Percentiles rank a stretch among this genome's conserved stretches.
phyloP scores from a whole-genome alignment of 306 rosid species.

The Ormosia emarginata region DNA sequence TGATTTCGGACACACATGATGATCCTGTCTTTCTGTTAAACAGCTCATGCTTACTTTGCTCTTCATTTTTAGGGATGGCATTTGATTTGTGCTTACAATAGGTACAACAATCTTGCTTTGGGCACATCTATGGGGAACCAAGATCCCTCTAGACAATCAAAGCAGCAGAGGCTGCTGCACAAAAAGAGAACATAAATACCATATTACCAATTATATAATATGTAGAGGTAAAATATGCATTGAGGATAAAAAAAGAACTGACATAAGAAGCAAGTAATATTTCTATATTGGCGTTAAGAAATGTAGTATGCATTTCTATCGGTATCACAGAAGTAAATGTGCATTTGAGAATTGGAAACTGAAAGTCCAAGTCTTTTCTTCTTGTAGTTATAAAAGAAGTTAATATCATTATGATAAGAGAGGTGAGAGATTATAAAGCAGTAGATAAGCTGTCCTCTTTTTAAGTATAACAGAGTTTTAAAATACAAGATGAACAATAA shows the following conservation, averaged over 20 bases:
- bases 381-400: neutral
- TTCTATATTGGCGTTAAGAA: neutral
- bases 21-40: slow-evolving; percentile 74
- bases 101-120: slow-evolving; percentile 37
- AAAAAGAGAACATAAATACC: neutral
- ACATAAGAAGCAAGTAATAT: neutral
- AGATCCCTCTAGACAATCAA: slow-evolving; percentile 36
- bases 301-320: neutral
- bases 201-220: neutral
- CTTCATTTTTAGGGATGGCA: slow-evolving; percentile 98
- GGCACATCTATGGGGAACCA: slow-evolving; percentile 56
- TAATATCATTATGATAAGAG: neutral
- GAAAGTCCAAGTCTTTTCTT: neutral
- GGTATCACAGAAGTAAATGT: neutral
- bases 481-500: neutral
- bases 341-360: neutral
- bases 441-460: neutral
- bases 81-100: slow-evolving; percentile 63
- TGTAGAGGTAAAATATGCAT: neutral
- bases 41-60: slow-evolving; percentile 67
- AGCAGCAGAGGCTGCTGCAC: slow-evolving; percentile 41
- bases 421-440: neutral
- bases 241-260: neutral
- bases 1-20: slow-evolving; percentile 70
- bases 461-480: neutral